Percentiles rank a stretch among this genome's conserved stretches.
Evolutionary conservation across 2,329 filamentous ascomycete genomes (phyloP).

Genomic region (Tothia fuscella): DNA sequence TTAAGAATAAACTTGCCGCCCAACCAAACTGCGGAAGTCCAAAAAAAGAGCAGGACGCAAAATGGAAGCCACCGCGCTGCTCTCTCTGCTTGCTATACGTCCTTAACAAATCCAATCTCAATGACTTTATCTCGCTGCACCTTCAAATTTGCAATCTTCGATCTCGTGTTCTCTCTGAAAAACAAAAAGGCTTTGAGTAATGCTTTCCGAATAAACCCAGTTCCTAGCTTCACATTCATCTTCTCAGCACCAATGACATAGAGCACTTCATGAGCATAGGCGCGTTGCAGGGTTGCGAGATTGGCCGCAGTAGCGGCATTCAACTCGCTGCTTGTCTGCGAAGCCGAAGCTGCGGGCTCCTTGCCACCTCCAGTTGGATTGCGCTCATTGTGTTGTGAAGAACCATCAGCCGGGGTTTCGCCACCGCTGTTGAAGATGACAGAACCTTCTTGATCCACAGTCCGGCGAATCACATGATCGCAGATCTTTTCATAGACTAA

Average conservation of each 20-base stretch:
- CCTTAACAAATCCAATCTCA: constrained; percentile 59
- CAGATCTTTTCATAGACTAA: constrained; percentile 44
- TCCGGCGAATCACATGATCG: constrained; percentile 15
- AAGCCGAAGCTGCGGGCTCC: neutral
- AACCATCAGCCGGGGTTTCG: neutral
- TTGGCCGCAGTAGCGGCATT: constrained; percentile 13
- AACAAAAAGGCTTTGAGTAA: constrained; percentile 48
- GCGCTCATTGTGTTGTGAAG: neutral
- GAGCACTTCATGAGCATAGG: constrained; percentile 35
- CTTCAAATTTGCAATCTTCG: constrained; percentile 52
- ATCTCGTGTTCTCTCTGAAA: constrained; percentile 52
- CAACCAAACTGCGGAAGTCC: no score
- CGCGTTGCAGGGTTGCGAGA: constrained; percentile 27
- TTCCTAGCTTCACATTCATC: constrained; percentile 37
- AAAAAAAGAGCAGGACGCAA: no score
- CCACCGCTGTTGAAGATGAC: neutral
- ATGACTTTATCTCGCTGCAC: constrained; percentile 49
- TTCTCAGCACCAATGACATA: constrained; percentile 50
- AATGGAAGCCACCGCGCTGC: no score
- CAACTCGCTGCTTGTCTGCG: neutral
- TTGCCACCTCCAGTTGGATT: neutral
- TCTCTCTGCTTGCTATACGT: constrained; percentile 46
- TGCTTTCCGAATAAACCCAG: constrained; percentile 32
- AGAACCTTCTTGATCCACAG: neutral
- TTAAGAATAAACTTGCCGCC: no score